Conservation (phyloP, 345 rosid species). For the Aethionema arabicum region DNA sequence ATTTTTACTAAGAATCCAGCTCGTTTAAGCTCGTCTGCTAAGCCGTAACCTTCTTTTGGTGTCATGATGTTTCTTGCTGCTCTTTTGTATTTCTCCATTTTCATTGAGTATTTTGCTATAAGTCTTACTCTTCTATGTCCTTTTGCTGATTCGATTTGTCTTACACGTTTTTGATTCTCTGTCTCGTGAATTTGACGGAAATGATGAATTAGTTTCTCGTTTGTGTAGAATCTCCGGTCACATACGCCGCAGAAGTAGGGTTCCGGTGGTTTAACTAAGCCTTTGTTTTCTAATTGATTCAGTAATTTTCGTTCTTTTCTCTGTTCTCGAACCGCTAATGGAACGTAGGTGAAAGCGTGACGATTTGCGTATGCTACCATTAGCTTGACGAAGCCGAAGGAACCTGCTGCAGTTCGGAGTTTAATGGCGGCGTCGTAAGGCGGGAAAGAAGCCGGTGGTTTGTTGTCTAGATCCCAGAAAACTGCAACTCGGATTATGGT, state of each 20-base stretch:
- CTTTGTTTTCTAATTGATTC: conserved; percentile 62
- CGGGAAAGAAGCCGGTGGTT: conserved; percentile 63
- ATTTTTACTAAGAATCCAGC: conserved; percentile 70
- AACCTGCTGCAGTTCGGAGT: conserved; percentile 60
- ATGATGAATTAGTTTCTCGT: conserved; percentile 69
- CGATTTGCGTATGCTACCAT: conserved; percentile 74
- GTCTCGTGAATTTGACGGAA: conserved; percentile 82
- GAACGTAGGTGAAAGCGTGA: conserved; percentile 64
- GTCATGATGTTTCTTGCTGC: conserved; percentile 55
- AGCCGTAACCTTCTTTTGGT: conserved; percentile 67
- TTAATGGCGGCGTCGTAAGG: conserved; percentile 71
- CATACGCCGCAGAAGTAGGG: conserved; percentile 70
- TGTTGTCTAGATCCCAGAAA: conserved; percentile 92
- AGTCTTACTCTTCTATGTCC: conserved; percentile 75
- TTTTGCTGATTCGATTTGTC: conserved; percentile 74
- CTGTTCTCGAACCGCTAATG: conserved; percentile 52
- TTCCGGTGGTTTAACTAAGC: conserved; percentile 53
- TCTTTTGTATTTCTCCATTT: conserved; percentile 75
- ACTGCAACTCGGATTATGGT: conserved; percentile 51
- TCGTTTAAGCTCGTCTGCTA: conserved; percentile 69
- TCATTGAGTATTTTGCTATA: conserved; percentile 68
- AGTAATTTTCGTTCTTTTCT: conserved; percentile 56
- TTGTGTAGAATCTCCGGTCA: conserved; percentile 67
- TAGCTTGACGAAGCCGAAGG: conserved; percentile 57
- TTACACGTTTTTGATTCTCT: conserved; percentile 74